A percentile compares a stretch with the other conserved stretches of the same genome.
Evolutionary conservation across 345 rosid genomes (phyloP).

Genomic region (Salix brachista): DNA sequence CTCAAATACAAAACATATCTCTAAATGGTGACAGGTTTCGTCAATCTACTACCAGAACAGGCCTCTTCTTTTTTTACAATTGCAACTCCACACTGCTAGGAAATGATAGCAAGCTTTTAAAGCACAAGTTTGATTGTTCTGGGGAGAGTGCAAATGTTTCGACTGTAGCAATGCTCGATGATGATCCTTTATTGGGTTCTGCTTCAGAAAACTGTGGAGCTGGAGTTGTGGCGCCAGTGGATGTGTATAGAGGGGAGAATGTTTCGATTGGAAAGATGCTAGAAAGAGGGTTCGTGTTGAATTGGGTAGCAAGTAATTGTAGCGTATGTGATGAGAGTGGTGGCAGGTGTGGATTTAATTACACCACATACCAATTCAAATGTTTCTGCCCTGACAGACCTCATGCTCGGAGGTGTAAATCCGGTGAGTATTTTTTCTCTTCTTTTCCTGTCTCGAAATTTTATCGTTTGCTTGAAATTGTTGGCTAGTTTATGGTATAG

Average conservation of each 20-base stretch:
- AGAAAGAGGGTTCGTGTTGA: constrained; percentile 37
- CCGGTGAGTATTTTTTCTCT: constrained; percentile 16
- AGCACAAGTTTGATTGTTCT: constrained; percentile 11
- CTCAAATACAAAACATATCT: constrained; percentile 25
- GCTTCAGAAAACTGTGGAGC: constrained; percentile 22
- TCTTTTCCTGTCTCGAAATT: neutral
- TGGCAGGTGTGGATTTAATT: constrained; percentile 49
- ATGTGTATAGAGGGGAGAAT: neutral
- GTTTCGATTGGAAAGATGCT: neutral
- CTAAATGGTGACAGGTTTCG: constrained; percentile 6
- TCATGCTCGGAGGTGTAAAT: constrained; percentile 23
- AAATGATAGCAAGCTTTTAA: neutral
- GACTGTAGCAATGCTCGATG: constrained; percentile 17
- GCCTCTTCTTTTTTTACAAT: constrained; percentile 18
- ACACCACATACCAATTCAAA: constrained; percentile 12
- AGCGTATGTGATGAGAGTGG: constrained; percentile 33
- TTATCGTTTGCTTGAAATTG: neutral
- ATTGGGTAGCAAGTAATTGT: constrained; percentile 46
- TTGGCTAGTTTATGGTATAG: too few relatives aligned
- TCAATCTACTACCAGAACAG: neutral
- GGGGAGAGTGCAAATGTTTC: neutral
- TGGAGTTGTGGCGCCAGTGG: constrained; percentile 26
- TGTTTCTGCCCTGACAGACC: constrained; percentile 57
- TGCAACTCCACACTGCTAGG: constrained; percentile 17
- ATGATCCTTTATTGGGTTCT: constrained; percentile 18